A percentile compares a stretch with the other conserved stretches of the same genome.
These are phyloP conservation scores for Lactarius evosmus DNA, from an alignment of 768 basidiomycete genomes.

Conservation along the genomic window DNA sequence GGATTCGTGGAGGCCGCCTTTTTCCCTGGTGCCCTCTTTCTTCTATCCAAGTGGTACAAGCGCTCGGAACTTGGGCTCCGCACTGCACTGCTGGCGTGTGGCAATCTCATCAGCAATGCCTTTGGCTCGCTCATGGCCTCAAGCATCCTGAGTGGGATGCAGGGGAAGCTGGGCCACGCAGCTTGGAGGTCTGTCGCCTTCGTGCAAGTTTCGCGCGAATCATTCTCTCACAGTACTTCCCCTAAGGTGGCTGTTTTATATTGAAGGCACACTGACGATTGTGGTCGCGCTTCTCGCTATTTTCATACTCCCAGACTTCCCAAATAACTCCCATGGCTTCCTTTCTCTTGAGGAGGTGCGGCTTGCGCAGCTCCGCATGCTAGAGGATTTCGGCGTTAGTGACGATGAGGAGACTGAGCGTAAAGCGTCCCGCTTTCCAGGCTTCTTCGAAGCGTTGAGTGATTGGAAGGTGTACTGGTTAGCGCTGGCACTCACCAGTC, in stretches of 20 bases:
- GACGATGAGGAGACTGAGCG: constrained; percentile 46
- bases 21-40: constrained; percentile 64
- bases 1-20: constrained; percentile 61
- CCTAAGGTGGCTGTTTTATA: constrained; percentile 67
- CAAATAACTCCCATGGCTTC: constrained; percentile 56
- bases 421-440: constrained; percentile 38
- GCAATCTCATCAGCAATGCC: constrained; percentile 75
- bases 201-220: constrained; percentile 12
- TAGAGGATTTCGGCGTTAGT: constrained; percentile 57
- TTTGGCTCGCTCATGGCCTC: constrained; percentile 79
- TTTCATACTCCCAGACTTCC: constrained; percentile 74
- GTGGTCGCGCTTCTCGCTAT: constrained; percentile 50
- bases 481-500: constrained; percentile 55
- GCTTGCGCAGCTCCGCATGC: constrained; percentile 58
- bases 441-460: constrained; percentile 55
- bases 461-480: constrained; percentile 90
- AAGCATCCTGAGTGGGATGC: constrained; percentile 68
- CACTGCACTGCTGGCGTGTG: constrained; percentile 66
- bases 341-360: constrained; percentile 54
- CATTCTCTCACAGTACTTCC: background rate
- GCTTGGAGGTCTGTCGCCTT: constrained; percentile 61
- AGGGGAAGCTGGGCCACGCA: constrained; percentile 60
- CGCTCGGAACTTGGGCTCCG: constrained; percentile 66
- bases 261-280: constrained; percentile 61
- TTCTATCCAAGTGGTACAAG: constrained; percentile 72